Conservation (phyloP, 805 yeast species). For the Brettanomyces anomalus region DNA sequence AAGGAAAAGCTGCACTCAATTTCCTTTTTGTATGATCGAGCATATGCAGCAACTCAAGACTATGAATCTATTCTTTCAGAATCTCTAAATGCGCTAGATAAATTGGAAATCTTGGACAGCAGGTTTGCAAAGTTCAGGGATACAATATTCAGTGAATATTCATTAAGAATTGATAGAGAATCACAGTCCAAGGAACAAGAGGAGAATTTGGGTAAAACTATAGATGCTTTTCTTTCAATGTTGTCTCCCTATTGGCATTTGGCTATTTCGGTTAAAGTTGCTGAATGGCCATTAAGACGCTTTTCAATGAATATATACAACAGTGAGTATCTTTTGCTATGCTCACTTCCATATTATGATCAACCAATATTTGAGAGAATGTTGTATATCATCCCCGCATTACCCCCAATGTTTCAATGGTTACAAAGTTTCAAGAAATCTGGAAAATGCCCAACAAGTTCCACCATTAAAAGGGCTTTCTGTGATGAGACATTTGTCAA, state of each 20-base stretch:
- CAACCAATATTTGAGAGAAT: constrained; percentile 68
- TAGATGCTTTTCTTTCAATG: constrained; percentile 64
- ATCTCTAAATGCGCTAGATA: constrained; percentile 68
- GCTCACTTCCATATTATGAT: constrained; percentile 74
- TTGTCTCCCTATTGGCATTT: constrained; percentile 70
- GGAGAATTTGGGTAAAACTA: constrained; percentile 63
- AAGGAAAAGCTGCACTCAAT: constrained; percentile 83
- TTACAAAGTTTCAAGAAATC: constrained; percentile 55
- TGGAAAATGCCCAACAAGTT: constrained; percentile 50
- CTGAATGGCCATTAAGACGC: constrained; percentile 93
- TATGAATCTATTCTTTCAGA: constrained; percentile 69
- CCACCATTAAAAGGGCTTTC: constrained; percentile 65
- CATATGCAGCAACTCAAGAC: constrained; percentile 91
- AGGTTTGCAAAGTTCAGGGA: constrained; percentile 61
- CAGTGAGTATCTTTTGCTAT: constrained; percentile 60
- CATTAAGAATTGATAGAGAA: constrained; percentile 71
- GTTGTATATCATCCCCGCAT: constrained; percentile 55
- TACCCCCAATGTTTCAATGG: constrained; percentile 79
- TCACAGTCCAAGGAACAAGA: constrained; percentile 74
- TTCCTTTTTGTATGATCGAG: constrained; percentile 78
- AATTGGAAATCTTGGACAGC: constrained; percentile 62
- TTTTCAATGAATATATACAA: constrained; percentile 78
- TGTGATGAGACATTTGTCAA: constrained; percentile 60
- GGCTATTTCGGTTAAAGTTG: constrained; percentile 67
- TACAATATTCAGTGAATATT: constrained; percentile 76